phyloP scores from a whole-genome alignment of 78 protist species.

The Dictyostelium brefeldianum region DNA sequence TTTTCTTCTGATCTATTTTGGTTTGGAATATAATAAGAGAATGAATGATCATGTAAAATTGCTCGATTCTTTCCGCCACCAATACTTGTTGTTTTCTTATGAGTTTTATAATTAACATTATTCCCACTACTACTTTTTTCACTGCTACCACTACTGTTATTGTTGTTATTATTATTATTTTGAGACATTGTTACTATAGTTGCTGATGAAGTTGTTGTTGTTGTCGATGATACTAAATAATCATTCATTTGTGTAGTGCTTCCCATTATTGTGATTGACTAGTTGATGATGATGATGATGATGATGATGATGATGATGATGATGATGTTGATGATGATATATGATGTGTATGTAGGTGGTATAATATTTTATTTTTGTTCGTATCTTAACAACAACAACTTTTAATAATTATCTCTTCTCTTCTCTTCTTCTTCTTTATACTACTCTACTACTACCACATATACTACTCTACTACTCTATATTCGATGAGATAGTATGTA shows the following conservation, averaged over 20 bases:
- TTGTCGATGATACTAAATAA: slow-evolving; percentile 18
- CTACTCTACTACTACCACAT: background rate
- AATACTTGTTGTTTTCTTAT: slow-evolving; percentile 30
- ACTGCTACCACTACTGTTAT: background rate
- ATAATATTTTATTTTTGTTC: too few species aligned
- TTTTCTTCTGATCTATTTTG: slow-evolving; percentile 14
- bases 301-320: background rate
- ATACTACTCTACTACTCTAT: too few species aligned
- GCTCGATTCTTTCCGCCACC: slow-evolving; percentile 64
- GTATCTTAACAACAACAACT: too few species aligned
- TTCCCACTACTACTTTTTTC: background rate
- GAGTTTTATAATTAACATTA: slow-evolving; percentile 1
- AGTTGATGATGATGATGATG: background rate
- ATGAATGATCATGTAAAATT: slow-evolving; percentile 35
- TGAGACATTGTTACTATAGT: slow-evolving; percentile 6
- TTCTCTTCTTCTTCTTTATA: background rate
- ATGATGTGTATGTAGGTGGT: too few species aligned
- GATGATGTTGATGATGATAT: too few species aligned
- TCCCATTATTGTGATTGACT: background rate
- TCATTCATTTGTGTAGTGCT: slow-evolving; percentile 13
- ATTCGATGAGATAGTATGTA: too few species aligned
- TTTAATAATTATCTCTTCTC: background rate
- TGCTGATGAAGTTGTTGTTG: background rate
- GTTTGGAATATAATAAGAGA: slow-evolving; percentile 9
- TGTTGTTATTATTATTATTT: background rate